Percentiles rank a stretch among this genome's conserved stretches.
Conservation (phyloP, 1,284 basidiomycete genomes). For the Pseudozyma flocculosa region DNA sequence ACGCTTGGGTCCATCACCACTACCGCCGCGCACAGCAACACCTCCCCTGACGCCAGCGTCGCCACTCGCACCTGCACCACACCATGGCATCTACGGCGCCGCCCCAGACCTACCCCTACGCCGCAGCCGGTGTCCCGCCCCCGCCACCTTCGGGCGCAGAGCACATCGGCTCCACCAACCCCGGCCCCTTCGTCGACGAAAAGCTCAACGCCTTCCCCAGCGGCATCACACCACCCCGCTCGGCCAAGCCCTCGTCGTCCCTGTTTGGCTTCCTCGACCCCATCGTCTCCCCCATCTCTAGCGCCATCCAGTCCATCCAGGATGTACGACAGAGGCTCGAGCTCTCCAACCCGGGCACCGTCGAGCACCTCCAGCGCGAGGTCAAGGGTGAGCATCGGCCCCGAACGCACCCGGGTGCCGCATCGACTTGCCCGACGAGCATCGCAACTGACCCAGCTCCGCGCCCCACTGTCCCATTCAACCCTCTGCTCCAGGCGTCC, state of each 20-base stretch:
- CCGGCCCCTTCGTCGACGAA: conserved; percentile 31
- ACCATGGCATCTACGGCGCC: neutral
- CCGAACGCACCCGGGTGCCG: too few relatives aligned
- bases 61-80: too few relatives aligned
- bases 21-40: too few relatives aligned
- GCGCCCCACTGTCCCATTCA: neutral
- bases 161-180: conserved; percentile 20
- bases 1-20: too few relatives aligned
- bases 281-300: conserved; percentile 38
- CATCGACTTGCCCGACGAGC: too few relatives aligned
- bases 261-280: conserved; percentile 44
- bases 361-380: conserved; percentile 52
- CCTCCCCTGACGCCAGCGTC: too few relatives aligned
- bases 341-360: conserved; percentile 54
- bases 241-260: conserved; percentile 26
- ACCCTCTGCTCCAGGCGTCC: conserved; percentile 67
- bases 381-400: conserved; percentile 67
- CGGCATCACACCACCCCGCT: conserved; percentile 28
- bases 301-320: conserved; percentile 21
- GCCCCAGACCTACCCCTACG: neutral
- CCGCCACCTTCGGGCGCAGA: conserved; percentile 33
- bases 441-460: neutral
- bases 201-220: conserved; percentile 30
- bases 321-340: conserved; percentile 44
- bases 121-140: conserved; percentile 10